phyloP scores from a whole-genome alignment of 495 filamentous ascomycete species.

The Tuber magnatum region DNA sequence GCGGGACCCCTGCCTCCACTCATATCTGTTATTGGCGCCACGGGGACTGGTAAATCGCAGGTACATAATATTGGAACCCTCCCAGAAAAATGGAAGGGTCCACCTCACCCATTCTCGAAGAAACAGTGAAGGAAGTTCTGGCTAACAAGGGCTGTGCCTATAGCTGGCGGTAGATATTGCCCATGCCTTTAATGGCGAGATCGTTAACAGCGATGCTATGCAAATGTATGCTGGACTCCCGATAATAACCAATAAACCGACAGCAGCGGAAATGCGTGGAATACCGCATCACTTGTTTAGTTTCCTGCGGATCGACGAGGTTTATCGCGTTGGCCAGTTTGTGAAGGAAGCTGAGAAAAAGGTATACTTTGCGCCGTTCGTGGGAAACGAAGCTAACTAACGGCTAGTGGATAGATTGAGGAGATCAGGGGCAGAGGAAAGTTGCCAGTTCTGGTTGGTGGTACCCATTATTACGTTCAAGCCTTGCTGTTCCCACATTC shows the following conservation, averaged over 20 bases:
- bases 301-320: conserved; percentile 61
- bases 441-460: conserved; percentile 85
- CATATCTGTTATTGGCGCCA: conserved; percentile 81
- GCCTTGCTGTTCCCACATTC: conserved; percentile 67
- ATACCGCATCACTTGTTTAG: conserved; percentile 86
- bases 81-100: background rate
- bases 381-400: conserved; percentile 1
- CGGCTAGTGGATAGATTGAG: conserved; percentile 48
- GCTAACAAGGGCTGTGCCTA: background rate
- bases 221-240: conserved; percentile 91
- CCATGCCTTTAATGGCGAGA: conserved; percentile 75
- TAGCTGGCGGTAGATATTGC: conserved; percentile 92
- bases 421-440: conserved; percentile 70
- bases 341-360: conserved; percentile 57
- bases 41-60: conserved; percentile 97
- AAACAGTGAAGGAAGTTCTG: conserved; percentile 1
- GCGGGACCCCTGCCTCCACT: conserved; percentile 48
- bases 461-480: conserved; percentile 91
- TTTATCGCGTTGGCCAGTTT: conserved; percentile 73
- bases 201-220: conserved; percentile 99
- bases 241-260: conserved; percentile 91
- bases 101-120: conserved; percentile 15
- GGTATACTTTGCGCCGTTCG: conserved; percentile 21
- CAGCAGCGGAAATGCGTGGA: conserved; percentile 63
- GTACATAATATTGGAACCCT: conserved; percentile 46